Conservation (phyloP, 441 rosid species). For the Populus tomentosa region DNA sequence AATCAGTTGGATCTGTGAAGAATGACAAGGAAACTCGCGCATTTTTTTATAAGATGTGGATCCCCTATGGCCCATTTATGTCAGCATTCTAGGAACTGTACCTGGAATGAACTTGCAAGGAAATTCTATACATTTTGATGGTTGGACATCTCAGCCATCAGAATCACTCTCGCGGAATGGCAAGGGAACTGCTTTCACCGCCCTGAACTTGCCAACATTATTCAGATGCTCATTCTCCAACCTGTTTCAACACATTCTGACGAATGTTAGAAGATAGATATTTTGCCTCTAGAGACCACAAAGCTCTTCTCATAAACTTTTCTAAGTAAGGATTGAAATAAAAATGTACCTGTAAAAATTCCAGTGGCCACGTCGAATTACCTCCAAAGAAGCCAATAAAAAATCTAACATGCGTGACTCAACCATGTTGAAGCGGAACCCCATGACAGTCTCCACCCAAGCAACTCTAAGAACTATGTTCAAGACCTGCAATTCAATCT, state of each 20-base stretch:
- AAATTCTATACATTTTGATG: not conserved
- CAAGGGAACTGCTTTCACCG: conserved; percentile 85
- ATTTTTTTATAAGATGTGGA: not conserved
- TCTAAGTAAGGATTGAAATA: not conserved
- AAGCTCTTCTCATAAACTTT: not conserved
- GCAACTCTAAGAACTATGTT: conserved; percentile 76
- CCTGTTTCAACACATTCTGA: conserved; percentile 33
- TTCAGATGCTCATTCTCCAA: conserved; percentile 93
- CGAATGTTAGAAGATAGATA: not conserved
- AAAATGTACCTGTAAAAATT: conserved; percentile 80
- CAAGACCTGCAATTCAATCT: conserved; percentile 46
- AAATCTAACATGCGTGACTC: conserved; percentile 74
- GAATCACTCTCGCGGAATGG: conserved; percentile 80
- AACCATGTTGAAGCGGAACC: conserved; percentile 38
- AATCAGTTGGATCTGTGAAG: conserved; percentile 17
- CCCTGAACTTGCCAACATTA: conserved; percentile 87
- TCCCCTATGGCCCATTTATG: not conserved
- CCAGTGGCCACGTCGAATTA: conserved; percentile 94
- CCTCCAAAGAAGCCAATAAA: conserved; percentile 84
- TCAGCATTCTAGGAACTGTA: not conserved
- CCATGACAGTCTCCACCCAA: conserved; percentile 79
- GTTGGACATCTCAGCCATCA: conserved; percentile 35
- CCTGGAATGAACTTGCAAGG: not conserved
- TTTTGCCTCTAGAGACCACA: not conserved
- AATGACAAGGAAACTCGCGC: conserved; percentile 5